phyloP scores from a whole-genome alignment of 768 basidiomycete genomes.

The Pleurotus citrinopileatus region DNA sequence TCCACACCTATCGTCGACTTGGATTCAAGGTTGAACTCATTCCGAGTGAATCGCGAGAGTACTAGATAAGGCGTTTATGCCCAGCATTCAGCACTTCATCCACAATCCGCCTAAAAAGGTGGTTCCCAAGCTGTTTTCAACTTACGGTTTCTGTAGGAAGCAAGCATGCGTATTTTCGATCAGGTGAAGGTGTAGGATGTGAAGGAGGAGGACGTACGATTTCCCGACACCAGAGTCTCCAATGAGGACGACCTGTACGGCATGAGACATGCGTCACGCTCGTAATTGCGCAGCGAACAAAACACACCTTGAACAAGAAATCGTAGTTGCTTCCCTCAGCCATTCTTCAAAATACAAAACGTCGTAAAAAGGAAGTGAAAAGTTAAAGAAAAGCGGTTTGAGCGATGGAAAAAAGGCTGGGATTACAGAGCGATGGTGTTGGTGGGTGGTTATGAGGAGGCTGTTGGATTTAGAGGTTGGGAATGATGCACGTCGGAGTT shows the following conservation, averaged over 20 bases:
- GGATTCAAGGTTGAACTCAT: conserved; percentile 98
- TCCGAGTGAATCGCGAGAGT: conserved; percentile 98
- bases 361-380: too few relatives aligned
- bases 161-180: conserved; percentile 8
- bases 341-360: conserved; percentile 44
- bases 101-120: background rate
- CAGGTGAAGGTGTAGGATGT: conserved; percentile 5
- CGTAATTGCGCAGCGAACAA: background rate
- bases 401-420: background rate
- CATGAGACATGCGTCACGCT: conserved; percentile 9
- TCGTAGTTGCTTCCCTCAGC: conserved; percentile 95
- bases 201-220: conserved; percentile 54
- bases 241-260: conserved; percentile 87
- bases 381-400: conserved; percentile 12
- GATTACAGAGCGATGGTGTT: conserved; percentile 15
- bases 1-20: conserved; percentile 99
- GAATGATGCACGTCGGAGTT: conserved; percentile 3
- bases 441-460: conserved; percentile 14
- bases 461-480: conserved; percentile 8
- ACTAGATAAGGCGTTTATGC: conserved; percentile 45
- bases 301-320: conserved; percentile 93
- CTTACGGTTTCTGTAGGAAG: conserved; percentile 57
- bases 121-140: conserved; percentile 13
- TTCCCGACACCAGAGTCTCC: conserved; percentile 99
- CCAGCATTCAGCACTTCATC: conserved; percentile 12